Evolutionary conservation across 2,329 filamentous ascomycete species (phyloP).

Genomic region (Xylaria multiplex): DNA sequence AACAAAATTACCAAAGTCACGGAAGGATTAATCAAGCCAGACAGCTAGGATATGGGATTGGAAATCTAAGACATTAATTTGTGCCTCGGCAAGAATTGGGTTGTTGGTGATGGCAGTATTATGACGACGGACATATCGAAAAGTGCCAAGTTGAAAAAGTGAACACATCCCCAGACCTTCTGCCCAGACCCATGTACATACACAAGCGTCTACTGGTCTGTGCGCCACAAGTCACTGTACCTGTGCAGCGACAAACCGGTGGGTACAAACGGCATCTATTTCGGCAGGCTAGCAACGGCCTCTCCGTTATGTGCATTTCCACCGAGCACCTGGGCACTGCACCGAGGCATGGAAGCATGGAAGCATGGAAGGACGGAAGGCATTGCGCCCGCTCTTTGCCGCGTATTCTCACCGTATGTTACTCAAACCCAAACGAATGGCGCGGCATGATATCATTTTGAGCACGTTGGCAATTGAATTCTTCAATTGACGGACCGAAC

Average conservation of each 20-base stretch:
- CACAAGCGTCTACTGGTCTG: not conserved
- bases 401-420: constrained; percentile 22
- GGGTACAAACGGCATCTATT: constrained; percentile 7
- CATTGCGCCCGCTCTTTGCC: constrained; percentile 27
- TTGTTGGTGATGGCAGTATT: not conserved
- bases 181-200: not conserved
- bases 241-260: constrained; percentile 6
- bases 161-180: not conserved
- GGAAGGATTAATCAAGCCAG: constrained; percentile 22
- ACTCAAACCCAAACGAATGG: constrained; percentile 7
- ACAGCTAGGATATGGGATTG: constrained; percentile 20
- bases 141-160: too few species aligned
- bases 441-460: constrained; percentile 18
- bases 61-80: not conserved
- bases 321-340: not conserved
- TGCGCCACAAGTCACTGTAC: constrained; percentile 9
- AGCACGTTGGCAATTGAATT: constrained; percentile 15
- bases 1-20: constrained; percentile 10
- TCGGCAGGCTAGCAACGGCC: constrained; percentile 38
- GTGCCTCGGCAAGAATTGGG: not conserved
- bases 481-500: constrained; percentile 24
- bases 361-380: not conserved
- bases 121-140: too few species aligned
- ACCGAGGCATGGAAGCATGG: too few species aligned
- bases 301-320: constrained; percentile 30